Base-by-base conservation (phyloP, 352 stramenopile species). In the Phytophthora idaei region DNA sequence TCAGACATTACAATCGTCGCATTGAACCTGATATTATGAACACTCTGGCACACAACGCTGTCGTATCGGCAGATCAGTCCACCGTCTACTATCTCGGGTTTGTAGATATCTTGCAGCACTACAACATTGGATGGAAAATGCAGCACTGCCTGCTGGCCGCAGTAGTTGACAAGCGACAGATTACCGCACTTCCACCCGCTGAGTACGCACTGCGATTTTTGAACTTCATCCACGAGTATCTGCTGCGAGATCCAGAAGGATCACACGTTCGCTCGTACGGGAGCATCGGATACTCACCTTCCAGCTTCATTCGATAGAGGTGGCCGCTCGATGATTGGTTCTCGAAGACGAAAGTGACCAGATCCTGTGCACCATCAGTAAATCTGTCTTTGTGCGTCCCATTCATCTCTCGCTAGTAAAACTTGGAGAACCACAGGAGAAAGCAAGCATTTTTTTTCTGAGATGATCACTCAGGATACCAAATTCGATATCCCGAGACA, bases 151-250 rank as follows among this genome's bases (percentile, higher is more conserved):
- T 92, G 27, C 71, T 95, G 31, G 86, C 84, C 27, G 71, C 75
- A 4, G 61, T 95, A 39, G 60, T 93, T 4, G 84, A 94, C 78
- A 90, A 89, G 69, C 76, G 81, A 5, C 82, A 77, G 21, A 92
- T 95, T 53, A 95, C 87, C 25, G 87, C 87, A 17, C 72, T 95
- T 31, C 87, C 87, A 17, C 87, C 87, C 1, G 83, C 87, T 4
- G 87, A 95, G 69, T 95, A 95, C 51, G 87, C 85, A 7, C 74
- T 95, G 55, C 85, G 87, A 25, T 95, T 95, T 75, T 73, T 95
- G 25, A 89, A 83, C 32, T 95, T 95, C 28, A 91, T 95, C 44
- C 87, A 95, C 61, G 80, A 89, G 55, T 88, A 95, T 69, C 61
- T 95, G 59, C 71, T 95, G 28, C 83, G 82, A 59, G 85, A 90